Evolutionary conservation across 163 green algal genomes (phyloP).

Genomic region (Coccomyxa subellipsoidea): DNA sequence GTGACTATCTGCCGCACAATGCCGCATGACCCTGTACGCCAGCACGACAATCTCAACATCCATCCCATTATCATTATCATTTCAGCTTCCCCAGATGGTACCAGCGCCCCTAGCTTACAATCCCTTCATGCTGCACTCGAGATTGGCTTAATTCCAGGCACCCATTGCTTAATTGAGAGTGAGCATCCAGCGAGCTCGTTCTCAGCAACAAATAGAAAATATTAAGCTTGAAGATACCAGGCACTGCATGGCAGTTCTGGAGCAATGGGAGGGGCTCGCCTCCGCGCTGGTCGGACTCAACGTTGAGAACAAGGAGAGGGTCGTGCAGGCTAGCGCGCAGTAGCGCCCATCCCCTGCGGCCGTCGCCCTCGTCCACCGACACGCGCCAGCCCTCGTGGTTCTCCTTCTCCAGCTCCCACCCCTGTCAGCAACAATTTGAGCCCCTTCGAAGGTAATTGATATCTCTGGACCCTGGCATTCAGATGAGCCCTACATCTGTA

Average conservation of each 20-base stretch:
- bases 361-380: slow-evolving; percentile 67
- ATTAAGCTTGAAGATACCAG: background rate
- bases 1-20: background rate
- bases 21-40: background rate
- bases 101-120: background rate
- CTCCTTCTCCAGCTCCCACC: slow-evolving; percentile 67
- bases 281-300: slow-evolving; percentile 61
- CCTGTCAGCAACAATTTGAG: too few relatives aligned
- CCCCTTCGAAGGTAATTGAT: too few relatives aligned
- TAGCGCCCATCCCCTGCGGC: slow-evolving; percentile 78
- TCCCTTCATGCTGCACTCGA: too few relatives aligned
- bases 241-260: background rate
- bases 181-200: background rate
- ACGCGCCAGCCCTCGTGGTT: slow-evolving; percentile 86
- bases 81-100: background rate
- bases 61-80: background rate
- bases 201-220: background rate
- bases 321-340: slow-evolving; percentile 87
- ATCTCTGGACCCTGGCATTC: too few relatives aligned
- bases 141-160: too few relatives aligned
- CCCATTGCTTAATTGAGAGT: background rate
- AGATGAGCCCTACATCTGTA: too few relatives aligned
- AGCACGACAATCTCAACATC: background rate
- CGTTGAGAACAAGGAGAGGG: slow-evolving; percentile 76
- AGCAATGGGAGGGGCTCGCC: slow-evolving; percentile 23